Evolutionary conservation across 768 basidiomycete species (phyloP), one percentile per base, ranked within the genome.

Genomic region (Baorangia bicolor): DNA sequence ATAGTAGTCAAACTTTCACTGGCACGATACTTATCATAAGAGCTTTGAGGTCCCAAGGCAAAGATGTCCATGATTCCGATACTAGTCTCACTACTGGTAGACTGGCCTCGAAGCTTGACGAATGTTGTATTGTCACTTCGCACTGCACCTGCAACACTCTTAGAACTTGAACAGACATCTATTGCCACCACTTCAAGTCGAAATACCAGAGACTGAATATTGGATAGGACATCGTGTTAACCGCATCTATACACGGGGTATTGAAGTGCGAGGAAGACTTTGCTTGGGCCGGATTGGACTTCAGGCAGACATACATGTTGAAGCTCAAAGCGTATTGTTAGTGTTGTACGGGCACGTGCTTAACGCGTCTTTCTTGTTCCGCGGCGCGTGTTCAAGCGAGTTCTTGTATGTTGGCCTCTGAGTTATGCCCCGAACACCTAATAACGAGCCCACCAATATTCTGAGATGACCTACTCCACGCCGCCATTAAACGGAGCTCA

Each of bases 281-380:
- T n/a, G n/a, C n/a, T n/a, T n/a, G n/a, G n/a, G n/a, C n/a, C n/a
- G n/a, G n/a, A n/a, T n/a, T n/a, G n/a, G n/a, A n/a, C n/a, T n/a
- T n/a, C n/a, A n/a, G n/a, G n/a, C n/a, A n/a, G n/a, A 16, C 16
- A 16, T 35, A 35, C 16, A 6, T 35, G 34, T 16, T 18, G 7
- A 16, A 35, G 14, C 10, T 14, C 16, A 16, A 35, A 16, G 16
- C 34, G 16, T 38, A 49, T 51, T 38, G 28, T 39, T 12, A 48
- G 20, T 16, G 4, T 27, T 10, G 2, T 25, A n/a, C n/a, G n/a
- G 35, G 42, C 64, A 65, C 64, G 65, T 65, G 64, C 34, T 45
- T 6, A 40, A 45, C 56, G 48, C 52, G 66, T 51, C 31, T 13
- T 35, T 57, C 34, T 46, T 49, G 48, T 60, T 42, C 20, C 21